These are phyloP conservation scores for Centaurea solstitialis DNA, from an alignment of 129 eudicot genomes.

Conservation along the genomic window DNA sequence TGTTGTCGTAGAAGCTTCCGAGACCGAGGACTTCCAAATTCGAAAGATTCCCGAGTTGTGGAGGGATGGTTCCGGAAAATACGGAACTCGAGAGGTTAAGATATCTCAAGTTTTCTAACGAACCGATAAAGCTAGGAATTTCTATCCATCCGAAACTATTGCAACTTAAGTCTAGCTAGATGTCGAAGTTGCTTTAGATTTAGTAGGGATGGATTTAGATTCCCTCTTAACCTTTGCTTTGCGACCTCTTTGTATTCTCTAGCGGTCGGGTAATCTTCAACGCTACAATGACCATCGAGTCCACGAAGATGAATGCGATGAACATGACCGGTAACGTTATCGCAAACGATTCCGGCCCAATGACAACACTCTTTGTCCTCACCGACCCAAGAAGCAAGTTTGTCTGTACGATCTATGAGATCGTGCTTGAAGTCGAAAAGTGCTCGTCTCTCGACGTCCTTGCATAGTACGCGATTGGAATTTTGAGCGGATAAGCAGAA, in stretches of 20 bases:
- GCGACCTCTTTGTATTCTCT: background rate
- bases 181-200: too few relatives aligned
- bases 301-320: slow-evolving; percentile 23
- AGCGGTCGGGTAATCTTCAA: too few relatives aligned
- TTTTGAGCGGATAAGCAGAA: too few relatives aligned
- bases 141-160: slow-evolving; percentile 1
- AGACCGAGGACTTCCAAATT: background rate
- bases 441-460: slow-evolving; percentile 12
- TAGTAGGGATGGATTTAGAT: too few relatives aligned
- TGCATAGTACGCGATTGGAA: too few relatives aligned
- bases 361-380: slow-evolving; percentile 5
- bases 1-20: background rate
- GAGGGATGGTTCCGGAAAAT: too few relatives aligned
- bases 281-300: background rate
- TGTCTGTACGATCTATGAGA: background rate
- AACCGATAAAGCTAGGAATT: too few relatives aligned
- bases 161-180: slow-evolving; percentile 1
- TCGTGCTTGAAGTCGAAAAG: slow-evolving; percentile 10
- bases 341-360: slow-evolving; percentile 24
- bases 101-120: background rate
- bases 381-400: slow-evolving; percentile 15
- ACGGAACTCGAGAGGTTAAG: slow-evolving; percentile 3
- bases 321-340: slow-evolving; percentile 32
- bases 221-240: slow-evolving; percentile 2
- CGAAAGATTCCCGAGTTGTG: too few relatives aligned